Evolutionary conservation across 306 rosid species (phyloP), one percentile per base, ranked within the genome.

Genomic region (Geum urbanum): DNA sequence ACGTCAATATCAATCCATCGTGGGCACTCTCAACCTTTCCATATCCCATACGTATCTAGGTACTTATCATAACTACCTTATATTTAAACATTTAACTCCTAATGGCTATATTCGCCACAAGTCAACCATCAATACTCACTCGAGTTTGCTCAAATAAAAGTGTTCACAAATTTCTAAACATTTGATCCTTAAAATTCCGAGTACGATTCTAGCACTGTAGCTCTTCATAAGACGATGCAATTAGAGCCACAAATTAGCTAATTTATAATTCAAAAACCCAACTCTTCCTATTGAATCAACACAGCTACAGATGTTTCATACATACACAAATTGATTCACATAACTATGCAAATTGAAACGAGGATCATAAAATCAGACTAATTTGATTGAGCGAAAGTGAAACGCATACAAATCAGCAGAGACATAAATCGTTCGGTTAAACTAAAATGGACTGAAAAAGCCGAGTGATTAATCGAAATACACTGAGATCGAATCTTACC

Each of bases 401-500:
- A 56, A 56, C n/a, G 27, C 16, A 7, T 39, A 39, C 6, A 60
- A 61, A 61, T 61, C 12, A 63, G 55, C 62, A 18, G 11, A 27
- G 66, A 75, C 1, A 22, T 15, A 8, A 41, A 67, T 14, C 53
- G 5, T 66, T n/a, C 56, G 27, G 7, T 41, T 12, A 8, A 6
- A 44, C 73, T 5, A 15, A 45, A 40, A 58, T 18, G 9, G 50
- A 50, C 5, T 18, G 19, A 22, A 51, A 41, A 3, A 14, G 13
- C 45, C 57, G 45, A 53, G 45, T 16, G 22, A 64, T 9, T 3
- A 22, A 40, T 40, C 16, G 15, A 22, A 68, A 64, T 61, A 39
- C 47, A 74, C 7, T 70, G 61, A 41, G 74, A 61, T 56, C 8
- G 13, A 63, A 68, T 66, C 69, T 74, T 80, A 89, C 96, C 85